Evolutionary conservation across 2,329 filamentous ascomycete genomes (phyloP).

Genomic region (Ophiognomonia clavigignenti-juglandacearum): DNA sequence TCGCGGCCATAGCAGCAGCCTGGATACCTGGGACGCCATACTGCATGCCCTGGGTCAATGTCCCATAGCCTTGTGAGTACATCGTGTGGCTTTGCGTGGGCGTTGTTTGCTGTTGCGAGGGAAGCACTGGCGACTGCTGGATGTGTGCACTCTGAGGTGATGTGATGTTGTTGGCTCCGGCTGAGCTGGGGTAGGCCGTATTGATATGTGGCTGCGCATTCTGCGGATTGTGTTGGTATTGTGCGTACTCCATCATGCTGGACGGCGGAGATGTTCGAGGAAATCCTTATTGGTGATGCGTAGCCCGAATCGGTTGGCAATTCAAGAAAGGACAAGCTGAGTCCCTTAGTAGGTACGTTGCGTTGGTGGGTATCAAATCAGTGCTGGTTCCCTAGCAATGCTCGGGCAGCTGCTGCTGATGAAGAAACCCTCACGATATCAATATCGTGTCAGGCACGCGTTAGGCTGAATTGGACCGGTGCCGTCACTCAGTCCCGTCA

Average conservation of each 20-base stretch:
- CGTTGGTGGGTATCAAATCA: neutral
- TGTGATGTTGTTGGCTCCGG: slow-evolving; percentile 56
- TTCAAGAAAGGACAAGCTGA: neutral
- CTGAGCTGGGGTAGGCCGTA: slow-evolving; percentile 57
- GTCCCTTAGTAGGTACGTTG: neutral
- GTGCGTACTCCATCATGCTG: slow-evolving; percentile 69
- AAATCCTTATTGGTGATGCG: neutral
- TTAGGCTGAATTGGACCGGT: slow-evolving; percentile 26
- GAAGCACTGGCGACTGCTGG: slow-evolving; percentile 72
- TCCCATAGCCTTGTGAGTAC: slow-evolving; percentile 75
- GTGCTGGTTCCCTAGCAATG: neutral
- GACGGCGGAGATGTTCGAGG: slow-evolving; percentile 12
- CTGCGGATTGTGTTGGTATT: slow-evolving; percentile 66
- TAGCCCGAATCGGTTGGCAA: neutral
- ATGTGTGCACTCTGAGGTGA: slow-evolving; percentile 69
- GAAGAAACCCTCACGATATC: slow-evolving; percentile 26
- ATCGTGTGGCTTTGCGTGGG: slow-evolving; percentile 67
- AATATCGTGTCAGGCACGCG: slow-evolving; percentile 43
- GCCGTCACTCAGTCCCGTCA: slow-evolving; percentile 40
- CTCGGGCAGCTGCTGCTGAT: slow-evolving; percentile 7
- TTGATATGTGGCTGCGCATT: slow-evolving; percentile 54
- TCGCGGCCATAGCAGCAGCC: slow-evolving; percentile 87
- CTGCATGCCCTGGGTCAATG: slow-evolving; percentile 68
- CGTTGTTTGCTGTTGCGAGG: slow-evolving; percentile 67
- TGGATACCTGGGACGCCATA: slow-evolving; percentile 81